Percentiles rank a stretch among this genome's conserved stretches.
These are phyloP conservation scores for Beauveria sp. DNA, from an alignment of 2,329 filamentous ascomycete species.

Conservation along the genomic window DNA sequence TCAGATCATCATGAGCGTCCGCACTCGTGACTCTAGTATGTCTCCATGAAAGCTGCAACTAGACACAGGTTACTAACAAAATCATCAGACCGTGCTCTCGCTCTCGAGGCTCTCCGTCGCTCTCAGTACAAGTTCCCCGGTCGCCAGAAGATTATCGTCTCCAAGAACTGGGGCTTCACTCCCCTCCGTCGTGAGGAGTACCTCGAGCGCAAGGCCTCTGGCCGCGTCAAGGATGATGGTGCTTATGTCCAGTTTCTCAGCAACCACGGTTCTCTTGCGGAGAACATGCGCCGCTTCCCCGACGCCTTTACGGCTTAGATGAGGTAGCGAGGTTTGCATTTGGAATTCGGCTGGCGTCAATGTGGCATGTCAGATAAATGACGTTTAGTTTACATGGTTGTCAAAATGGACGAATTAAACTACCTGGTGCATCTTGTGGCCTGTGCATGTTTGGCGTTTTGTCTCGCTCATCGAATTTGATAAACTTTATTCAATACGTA, in stretches of 20 bases:
- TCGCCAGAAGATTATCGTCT: conserved; percentile 99
- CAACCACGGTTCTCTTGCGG: conserved; percentile 78
- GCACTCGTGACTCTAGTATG: conserved; percentile 88
- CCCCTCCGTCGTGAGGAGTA: conserved; percentile 97
- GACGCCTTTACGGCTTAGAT: conserved; percentile 67
- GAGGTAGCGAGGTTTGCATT: conserved; percentile 28
- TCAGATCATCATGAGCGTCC: conserved; percentile 95
- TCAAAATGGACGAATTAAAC: conserved; percentile 26
- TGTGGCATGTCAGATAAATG: conserved; percentile 35
- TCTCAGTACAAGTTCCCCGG: conserved; percentile 99
- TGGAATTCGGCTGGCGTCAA: conserved; percentile 39
- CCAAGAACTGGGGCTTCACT: conserved; percentile 99
- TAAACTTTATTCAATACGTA: not conserved
- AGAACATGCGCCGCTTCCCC: conserved; percentile 94
- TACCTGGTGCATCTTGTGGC: not conserved
- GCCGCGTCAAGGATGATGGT: conserved; percentile 92
- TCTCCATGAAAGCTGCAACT: conserved; percentile 17
- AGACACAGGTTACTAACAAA: conserved; percentile 9
- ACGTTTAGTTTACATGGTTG: conserved; percentile 24
- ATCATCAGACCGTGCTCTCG: conserved; percentile 68
- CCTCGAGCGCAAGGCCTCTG: conserved; percentile 87
- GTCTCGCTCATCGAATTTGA: not conserved
- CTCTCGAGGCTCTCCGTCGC: conserved; percentile 97
- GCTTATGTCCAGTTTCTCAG: conserved; percentile 99
- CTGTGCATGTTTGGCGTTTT: not conserved